Conservation (phyloP, 2,329 filamentous ascomycete genomes). For the Colletotrichum salicis region DNA sequence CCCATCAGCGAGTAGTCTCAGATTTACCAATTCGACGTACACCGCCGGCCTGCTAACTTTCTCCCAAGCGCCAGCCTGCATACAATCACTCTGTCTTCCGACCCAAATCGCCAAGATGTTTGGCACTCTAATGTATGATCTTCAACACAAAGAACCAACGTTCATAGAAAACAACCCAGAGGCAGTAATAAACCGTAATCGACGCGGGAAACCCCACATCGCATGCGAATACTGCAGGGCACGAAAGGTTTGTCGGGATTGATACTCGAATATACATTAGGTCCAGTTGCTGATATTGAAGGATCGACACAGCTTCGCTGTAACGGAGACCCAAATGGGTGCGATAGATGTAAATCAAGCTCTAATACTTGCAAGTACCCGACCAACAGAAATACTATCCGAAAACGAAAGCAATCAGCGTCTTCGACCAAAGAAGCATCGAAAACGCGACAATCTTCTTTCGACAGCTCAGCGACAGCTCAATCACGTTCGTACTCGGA, state of each 20-base stretch:
- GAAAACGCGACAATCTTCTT: neutral
- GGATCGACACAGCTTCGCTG: constrained; percentile 5
- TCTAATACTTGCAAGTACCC: constrained; percentile 18
- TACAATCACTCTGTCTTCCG: too few species aligned
- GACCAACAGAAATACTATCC: neutral
- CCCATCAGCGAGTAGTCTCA: too few species aligned
- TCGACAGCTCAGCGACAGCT: neutral
- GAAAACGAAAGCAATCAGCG: constrained; percentile 16
- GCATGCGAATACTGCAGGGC: constrained; percentile 19
- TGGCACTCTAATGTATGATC: constrained; percentile 25
- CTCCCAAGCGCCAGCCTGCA: too few species aligned
- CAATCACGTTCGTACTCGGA: neutral
- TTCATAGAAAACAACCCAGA: constrained; percentile 21
- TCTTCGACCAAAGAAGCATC: neutral
- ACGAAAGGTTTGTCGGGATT: neutral
- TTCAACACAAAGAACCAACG: constrained; percentile 14
- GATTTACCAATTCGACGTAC: too few species aligned
- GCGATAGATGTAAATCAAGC: constrained; percentile 13
- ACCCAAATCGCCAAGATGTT: constrained; percentile 13
- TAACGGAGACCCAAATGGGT: constrained; percentile 8
- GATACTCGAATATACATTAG: accelerated
- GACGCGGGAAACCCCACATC: constrained; percentile 9
- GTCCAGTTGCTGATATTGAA: neutral
- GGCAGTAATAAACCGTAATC: constrained; percentile 9
- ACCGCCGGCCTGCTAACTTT: too few species aligned